Evolutionary conservation across 2,329 filamentous ascomycete species (phyloP), one percentile per base, ranked within the genome.

Genomic region (Talaromyces marneffei): DNA sequence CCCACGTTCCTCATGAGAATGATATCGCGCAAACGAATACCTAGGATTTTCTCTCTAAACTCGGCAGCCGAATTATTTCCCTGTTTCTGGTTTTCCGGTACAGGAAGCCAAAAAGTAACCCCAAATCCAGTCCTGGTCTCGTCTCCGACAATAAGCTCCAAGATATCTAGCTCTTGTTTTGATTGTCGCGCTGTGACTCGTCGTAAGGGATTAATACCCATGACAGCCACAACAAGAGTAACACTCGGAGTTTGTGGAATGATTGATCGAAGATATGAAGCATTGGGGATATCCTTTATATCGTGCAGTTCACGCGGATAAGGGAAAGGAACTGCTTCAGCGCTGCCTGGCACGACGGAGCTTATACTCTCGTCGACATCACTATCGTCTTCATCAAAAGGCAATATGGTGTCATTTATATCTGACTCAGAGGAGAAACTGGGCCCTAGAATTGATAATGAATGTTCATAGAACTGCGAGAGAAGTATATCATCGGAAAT

Each of bases 101-200:
- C 74, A 4, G 82, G 76, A 1, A 96, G 78, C 93, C 93, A 97
- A 72, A 96, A 91, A 2, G 89, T 92, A 60, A 97, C 80, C 29
- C 82, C 85, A 75, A 97, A 96, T 2, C 88, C 89, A 0, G 90
- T 85, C 65, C 82, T 85, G 0, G 92, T 96, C 57, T 96, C 90
- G 72, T 97, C 93, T 4, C 90, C 92, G 0, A 97, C 85, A 1
- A 92, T 79, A 2, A 94, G 74, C 73, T 96, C 91, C 42, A 93
- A 78, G 2, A 96, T 80, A 5, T 89, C 83, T 57, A 87, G 80
- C 46, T 79, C 74, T 63, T 75, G 77, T 58, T 76, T 79, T 69
- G 78, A 79, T 6, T 80, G 79, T 10, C 77, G 75, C 0, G 92
- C 90, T 31, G 79, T 83, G 20, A 96, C 85, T 2, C 82, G 82